Evolutionary conservation across 345 rosid species (phyloP).

Genomic region (Melaleuca quinquenervia): DNA sequence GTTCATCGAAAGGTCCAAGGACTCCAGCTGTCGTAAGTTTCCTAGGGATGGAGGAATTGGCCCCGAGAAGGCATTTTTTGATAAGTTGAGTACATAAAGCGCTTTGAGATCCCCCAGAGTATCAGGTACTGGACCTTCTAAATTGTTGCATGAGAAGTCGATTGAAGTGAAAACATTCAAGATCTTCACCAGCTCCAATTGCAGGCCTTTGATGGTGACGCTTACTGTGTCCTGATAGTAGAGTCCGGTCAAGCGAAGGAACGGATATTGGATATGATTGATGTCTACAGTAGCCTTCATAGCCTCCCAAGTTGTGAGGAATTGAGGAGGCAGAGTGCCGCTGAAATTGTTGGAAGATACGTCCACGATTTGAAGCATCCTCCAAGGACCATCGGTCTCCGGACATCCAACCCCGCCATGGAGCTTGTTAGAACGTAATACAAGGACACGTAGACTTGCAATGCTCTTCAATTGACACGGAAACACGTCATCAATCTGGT

Average conservation of each 20-base stretch:
- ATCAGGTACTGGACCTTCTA: conserved; percentile 20
- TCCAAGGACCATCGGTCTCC: not conserved
- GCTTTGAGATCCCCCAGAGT: too few species aligned
- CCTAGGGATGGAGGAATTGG: conserved; percentile 1
- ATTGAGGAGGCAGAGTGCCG: not conserved
- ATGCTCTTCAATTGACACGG: conserved; percentile 18
- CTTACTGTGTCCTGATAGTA: conserved; percentile 22
- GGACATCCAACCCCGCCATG: conserved; percentile 17
- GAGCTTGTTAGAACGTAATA: conserved; percentile 29
- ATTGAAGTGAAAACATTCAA: conserved; percentile 23
- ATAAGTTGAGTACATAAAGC: not conserved
- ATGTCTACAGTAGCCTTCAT: not conserved
- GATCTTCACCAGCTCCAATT: conserved; percentile 25
- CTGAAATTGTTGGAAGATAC: conserved; percentile 21
- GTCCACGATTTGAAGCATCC: conserved; percentile 30
- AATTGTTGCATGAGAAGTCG: conserved; percentile 22
- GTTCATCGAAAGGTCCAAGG: conserved; percentile 24
- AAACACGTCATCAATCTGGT: conserved; percentile 10
- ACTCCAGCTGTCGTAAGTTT: not conserved
- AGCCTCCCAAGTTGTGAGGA: not conserved
- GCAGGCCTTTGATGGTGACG: conserved; percentile 22
- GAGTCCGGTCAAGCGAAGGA: not conserved
- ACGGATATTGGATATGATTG: conserved; percentile 2
- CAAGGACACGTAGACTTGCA: conserved; percentile 15
- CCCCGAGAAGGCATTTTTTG: not conserved